Evolutionary conservation across 148 eudicot genomes (phyloP).

Genomic region (Chenopodium formosanum): DNA sequence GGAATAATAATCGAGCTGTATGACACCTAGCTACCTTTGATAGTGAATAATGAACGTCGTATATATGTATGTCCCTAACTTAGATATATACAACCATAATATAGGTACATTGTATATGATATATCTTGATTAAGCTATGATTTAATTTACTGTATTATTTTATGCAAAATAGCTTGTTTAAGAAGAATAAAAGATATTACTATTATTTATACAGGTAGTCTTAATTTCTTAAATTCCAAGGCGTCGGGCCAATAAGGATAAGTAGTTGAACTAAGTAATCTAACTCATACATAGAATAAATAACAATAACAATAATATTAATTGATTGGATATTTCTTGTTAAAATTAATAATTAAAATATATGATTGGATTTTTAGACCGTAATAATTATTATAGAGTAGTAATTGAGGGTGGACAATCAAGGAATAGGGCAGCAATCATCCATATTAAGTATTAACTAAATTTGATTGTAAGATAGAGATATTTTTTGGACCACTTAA

Average conservation of each 20-base stretch:
- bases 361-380: neutral
- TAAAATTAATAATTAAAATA: neutral
- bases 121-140: neutral
- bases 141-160: neutral
- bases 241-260: neutral
- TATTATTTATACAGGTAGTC: neutral
- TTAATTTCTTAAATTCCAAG: conserved; percentile 9
- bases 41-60: conserved; percentile 10
- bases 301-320: neutral
- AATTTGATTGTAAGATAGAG: conserved; percentile 4
- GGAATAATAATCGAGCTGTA: conserved; percentile 17
- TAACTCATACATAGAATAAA: conserved; percentile 1
- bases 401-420: conserved; percentile 11
- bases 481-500: conserved; percentile 13
- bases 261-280: conserved; percentile 8
- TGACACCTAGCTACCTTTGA: conserved; percentile 22
- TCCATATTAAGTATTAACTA: neutral
- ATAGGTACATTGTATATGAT: too few species aligned
- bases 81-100: neutral
- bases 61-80: neutral
- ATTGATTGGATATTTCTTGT: too few species aligned
- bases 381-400: neutral
- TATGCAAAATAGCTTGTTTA: neutral
- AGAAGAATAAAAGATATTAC: neutral
- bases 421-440: conserved; percentile 12